These are phyloP conservation scores for Entomortierella beljakovae DNA, from an alignment of 192 early-diverging fungal species.

Conservation along the genomic window DNA sequence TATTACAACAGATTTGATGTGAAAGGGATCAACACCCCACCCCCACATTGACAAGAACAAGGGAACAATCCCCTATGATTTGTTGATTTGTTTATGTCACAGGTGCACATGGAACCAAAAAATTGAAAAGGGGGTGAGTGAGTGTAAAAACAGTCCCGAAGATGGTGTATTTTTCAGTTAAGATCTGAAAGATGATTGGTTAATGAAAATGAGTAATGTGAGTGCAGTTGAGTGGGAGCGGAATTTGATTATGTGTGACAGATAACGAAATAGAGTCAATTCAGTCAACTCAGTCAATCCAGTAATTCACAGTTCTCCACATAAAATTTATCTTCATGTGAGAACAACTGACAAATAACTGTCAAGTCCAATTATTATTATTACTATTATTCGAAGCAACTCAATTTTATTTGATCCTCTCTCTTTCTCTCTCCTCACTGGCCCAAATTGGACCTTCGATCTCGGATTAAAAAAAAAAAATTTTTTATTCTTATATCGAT, in stretches of 20 bases:
- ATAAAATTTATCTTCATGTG: not conserved
- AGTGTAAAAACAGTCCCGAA: slow-evolving; percentile 6
- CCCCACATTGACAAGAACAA: too few relatives aligned
- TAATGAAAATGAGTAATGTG: slow-evolving; percentile 26
- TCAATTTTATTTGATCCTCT: too few relatives aligned
- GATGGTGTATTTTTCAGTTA: not conserved
- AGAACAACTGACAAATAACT: too few relatives aligned
- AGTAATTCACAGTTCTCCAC: not conserved
- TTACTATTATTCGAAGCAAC: too few relatives aligned
- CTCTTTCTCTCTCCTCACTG: not conserved
- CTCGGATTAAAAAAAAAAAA: not conserved
- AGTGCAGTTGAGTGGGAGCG: not conserved
- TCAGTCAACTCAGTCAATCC: not conserved
- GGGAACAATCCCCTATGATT: too few relatives aligned
- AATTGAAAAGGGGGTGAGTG: not conserved
- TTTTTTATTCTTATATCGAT: slow-evolving; percentile 1
- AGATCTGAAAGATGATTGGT: slow-evolving; percentile 31
- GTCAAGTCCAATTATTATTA: too few relatives aligned
- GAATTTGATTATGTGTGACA: not conserved
- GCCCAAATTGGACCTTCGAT: not conserved
- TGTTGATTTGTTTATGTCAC: too few relatives aligned
- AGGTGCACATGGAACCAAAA: too few relatives aligned
- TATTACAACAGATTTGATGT: too few relatives aligned
- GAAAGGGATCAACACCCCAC: too few relatives aligned
- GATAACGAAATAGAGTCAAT: slow-evolving; percentile 1